A percentile compares a stretch with the other conserved stretches of the same genome.
Evolutionary conservation across 208 protist genomes (phyloP).

Genomic region (Leishmania martiniquensis): DNA sequence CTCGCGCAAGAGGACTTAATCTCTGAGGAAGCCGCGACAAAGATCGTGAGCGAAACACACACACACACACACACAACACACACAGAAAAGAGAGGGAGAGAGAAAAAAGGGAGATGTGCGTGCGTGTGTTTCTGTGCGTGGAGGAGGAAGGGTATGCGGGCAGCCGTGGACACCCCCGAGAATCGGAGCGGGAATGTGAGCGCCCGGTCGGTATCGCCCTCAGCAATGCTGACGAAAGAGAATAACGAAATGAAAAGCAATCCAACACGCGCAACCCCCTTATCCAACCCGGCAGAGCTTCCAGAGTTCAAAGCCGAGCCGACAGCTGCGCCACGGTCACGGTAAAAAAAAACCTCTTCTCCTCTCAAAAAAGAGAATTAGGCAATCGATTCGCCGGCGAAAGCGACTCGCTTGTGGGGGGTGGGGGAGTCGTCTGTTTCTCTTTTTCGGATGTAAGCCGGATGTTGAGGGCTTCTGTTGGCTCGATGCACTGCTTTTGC

Average conservation of each 20-base stretch:
- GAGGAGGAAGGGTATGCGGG: too few relatives aligned
- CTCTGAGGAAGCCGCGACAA: background rate
- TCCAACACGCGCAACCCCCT: background rate
- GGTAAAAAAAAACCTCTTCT: background rate
- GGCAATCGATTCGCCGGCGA: background rate
- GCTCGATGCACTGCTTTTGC: background rate
- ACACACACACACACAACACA: slow-evolving; percentile 4
- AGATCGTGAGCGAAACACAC: background rate
- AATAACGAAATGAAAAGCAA: background rate
- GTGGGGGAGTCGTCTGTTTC: background rate
- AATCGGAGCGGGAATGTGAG: too few relatives aligned
- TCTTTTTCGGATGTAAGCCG: background rate
- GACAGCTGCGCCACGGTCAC: background rate
- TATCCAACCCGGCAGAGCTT: background rate
- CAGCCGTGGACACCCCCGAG: too few relatives aligned
- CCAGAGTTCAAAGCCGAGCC: background rate
- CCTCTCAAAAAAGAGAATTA: background rate
- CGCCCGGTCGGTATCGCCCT: background rate
- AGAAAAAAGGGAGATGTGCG: too few relatives aligned
- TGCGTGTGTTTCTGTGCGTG: too few relatives aligned
- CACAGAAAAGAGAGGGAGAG: background rate
- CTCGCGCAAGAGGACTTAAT: background rate
- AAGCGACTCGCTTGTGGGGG: background rate
- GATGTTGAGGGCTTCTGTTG: background rate
- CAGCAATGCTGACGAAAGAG: background rate